Percentiles rank a stretch among this genome's conserved stretches.
Evolutionary conservation across 2,329 filamentous ascomycete species (phyloP).

Genomic region (Penicillium sp.): DNA sequence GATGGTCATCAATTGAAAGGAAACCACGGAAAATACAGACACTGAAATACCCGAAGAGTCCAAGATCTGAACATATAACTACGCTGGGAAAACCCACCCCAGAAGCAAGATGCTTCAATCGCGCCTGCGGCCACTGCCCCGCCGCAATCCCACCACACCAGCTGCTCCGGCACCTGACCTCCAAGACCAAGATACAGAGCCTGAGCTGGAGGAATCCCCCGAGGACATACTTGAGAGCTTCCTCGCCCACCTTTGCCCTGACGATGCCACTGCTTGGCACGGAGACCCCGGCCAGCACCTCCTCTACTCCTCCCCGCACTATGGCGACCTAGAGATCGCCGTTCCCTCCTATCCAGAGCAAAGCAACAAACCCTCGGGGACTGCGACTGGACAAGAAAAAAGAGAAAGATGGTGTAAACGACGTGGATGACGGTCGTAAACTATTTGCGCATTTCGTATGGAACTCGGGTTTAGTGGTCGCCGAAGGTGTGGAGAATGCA

Average conservation of each 20-base stretch:
- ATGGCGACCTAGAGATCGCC: constrained; percentile 42
- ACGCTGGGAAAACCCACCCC: neutral
- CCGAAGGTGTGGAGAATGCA: constrained; percentile 42
- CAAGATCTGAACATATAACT: neutral
- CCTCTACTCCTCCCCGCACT: constrained; percentile 48
- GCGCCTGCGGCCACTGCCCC: constrained; percentile 32
- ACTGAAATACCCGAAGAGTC: neutral
- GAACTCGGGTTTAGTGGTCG: constrained; percentile 52
- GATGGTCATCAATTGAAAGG: neutral
- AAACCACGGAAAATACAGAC: neutral
- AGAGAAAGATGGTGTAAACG: constrained; percentile 10
- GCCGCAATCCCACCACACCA: constrained; percentile 12
- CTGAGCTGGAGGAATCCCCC: constrained; percentile 30
- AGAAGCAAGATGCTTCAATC: constrained; percentile 29
- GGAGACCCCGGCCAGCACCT: constrained; percentile 54
- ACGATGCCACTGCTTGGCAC: constrained; percentile 56
- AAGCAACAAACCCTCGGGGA: constrained; percentile 21
- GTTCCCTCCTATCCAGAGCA: constrained; percentile 46
- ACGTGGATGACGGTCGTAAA: constrained; percentile 48
- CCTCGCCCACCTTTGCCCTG: constrained; percentile 56
- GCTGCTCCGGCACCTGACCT: constrained; percentile 18
- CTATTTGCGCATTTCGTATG: constrained; percentile 62
- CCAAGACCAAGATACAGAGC: constrained; percentile 14
- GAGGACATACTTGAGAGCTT: constrained; percentile 57
- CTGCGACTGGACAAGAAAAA: constrained; percentile 9